Evolutionary conservation across 2,329 filamentous ascomycete species (phyloP).

Genomic region (Aspergillus ustus): DNA sequence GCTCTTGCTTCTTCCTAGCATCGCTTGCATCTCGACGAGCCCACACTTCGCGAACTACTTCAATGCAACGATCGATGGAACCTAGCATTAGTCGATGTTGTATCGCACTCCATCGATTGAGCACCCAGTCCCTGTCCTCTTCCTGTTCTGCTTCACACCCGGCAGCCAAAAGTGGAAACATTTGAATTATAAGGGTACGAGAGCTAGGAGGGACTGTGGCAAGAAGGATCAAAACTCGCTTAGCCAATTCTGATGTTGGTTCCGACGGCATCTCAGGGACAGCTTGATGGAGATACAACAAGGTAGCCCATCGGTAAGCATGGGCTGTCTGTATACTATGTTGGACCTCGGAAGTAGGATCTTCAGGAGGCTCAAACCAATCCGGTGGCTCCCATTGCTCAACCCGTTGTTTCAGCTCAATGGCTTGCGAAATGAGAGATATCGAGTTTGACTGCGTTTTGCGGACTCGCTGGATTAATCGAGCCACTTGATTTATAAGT

Average conservation of each 20-base stretch:
- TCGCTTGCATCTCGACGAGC: constrained; percentile 61
- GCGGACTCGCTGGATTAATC: constrained; percentile 67
- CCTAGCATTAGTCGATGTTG: constrained; percentile 67
- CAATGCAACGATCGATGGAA: constrained; percentile 67
- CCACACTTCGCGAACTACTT: constrained; percentile 72
- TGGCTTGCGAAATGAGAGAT: constrained; percentile 64
- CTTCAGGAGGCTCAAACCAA: constrained; percentile 65
- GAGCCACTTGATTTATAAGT: constrained; percentile 68
- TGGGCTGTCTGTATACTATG: constrained; percentile 70
- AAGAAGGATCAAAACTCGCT: constrained; percentile 64
- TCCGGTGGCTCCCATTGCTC: constrained; percentile 65
- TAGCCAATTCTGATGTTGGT: constrained; percentile 61
- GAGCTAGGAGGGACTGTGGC: constrained; percentile 67
- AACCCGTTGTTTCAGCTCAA: constrained; percentile 64
- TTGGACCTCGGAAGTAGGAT: constrained; percentile 64
- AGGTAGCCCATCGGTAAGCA: constrained; percentile 69
- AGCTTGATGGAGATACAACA: constrained; percentile 70
- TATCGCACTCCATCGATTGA: constrained; percentile 66
- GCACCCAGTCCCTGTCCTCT: constrained; percentile 68
- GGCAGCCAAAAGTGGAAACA: constrained; percentile 70
- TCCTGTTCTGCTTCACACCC: constrained; percentile 65
- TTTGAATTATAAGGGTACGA: constrained; percentile 69
- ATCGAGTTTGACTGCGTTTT: constrained; percentile 61
- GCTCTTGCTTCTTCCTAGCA: constrained; percentile 41
- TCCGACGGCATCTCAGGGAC: constrained; percentile 70